phyloP scores from a whole-genome alignment of 345 rosid genomes.

The Melaleuca quinquenervia region DNA sequence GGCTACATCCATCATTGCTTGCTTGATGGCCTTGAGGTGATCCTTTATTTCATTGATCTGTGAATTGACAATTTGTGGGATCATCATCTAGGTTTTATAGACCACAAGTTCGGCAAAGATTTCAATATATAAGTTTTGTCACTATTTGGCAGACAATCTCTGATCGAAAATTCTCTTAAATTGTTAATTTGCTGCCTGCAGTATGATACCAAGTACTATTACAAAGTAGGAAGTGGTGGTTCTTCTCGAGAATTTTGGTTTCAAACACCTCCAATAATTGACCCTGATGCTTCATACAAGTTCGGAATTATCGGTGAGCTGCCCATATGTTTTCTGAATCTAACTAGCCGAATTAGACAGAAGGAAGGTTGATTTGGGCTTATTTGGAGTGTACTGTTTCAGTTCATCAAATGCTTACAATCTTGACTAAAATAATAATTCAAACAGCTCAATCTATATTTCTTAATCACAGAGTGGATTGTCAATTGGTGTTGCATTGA shows the following conservation, averaged over 20 bases:
- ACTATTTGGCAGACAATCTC: neutral
- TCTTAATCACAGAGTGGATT: neutral
- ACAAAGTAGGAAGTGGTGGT: conserved; percentile 62
- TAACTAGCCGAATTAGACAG: neutral
- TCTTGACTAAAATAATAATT: neutral
- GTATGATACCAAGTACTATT: conserved; percentile 74
- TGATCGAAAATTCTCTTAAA: neutral
- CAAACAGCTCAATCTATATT: neutral
- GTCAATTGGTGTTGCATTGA: neutral
- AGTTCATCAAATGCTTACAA: neutral
- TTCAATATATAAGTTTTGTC: neutral
- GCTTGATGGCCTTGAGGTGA: conserved; percentile 71
- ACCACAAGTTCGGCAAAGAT: neutral
- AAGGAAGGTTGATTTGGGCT: neutral
- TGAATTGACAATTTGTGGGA: neutral
- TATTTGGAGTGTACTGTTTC: neutral
- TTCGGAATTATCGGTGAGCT: conserved; percentile 73
- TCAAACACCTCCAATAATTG: conserved; percentile 61
- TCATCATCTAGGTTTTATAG: neutral
- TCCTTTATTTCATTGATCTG: neutral
- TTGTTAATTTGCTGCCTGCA: conserved; percentile 12
- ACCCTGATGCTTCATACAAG: conserved; percentile 66
- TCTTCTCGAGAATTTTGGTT: conserved; percentile 78
- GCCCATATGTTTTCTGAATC: neutral
- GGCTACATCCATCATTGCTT: conserved; percentile 77